Evolutionary conservation across 139 green algal species (phyloP).

Genomic region (Edaphochlamys debaryana): DNA sequence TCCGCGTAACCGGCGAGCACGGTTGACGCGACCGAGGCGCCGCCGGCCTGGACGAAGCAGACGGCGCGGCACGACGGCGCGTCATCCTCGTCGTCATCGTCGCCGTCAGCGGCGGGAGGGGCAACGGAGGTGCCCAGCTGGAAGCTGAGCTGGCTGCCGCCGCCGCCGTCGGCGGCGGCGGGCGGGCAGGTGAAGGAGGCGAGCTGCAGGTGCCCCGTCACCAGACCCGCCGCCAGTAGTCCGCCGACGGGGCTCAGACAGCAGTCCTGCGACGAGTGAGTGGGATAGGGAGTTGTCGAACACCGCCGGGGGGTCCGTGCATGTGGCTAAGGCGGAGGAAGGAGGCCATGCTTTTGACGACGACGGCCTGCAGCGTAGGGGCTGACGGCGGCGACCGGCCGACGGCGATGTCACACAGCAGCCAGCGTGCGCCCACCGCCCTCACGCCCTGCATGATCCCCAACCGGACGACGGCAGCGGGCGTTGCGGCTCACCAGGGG

Average conservation of each 20-base stretch:
- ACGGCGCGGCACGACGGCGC: conserved; percentile 65
- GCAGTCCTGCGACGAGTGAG: conserved; percentile 34
- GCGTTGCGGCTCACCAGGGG: too few species aligned
- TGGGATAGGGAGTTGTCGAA: too few species aligned
- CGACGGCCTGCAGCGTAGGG: too few species aligned
- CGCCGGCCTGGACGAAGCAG: conserved; percentile 53
- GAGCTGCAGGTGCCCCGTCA: conserved; percentile 23
- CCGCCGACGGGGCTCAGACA: not conserved
- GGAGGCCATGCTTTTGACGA: too few species aligned
- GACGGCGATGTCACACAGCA: too few species aligned
- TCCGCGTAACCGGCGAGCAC: conserved; percentile 35
- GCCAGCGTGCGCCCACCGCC: too few species aligned
- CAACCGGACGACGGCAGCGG: too few species aligned
- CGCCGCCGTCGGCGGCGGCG: not conserved
- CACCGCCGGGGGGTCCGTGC: too few species aligned
- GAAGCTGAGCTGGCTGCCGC: conserved; percentile 24
- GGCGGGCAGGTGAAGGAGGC: conserved; percentile 24
- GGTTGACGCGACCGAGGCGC: too few species aligned
- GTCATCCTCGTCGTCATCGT: not conserved
- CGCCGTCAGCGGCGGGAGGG: not conserved
- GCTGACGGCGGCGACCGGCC: too few species aligned
- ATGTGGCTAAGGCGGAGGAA: too few species aligned
- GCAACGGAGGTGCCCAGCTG: not conserved
- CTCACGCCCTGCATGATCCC: too few species aligned
- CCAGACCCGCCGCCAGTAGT: conserved; percentile 21